Evolutionary conservation across 768 basidiomycete genomes (phyloP), one percentile per base, ranked within the genome.

Genomic region (Nevesoporus exiguus): DNA sequence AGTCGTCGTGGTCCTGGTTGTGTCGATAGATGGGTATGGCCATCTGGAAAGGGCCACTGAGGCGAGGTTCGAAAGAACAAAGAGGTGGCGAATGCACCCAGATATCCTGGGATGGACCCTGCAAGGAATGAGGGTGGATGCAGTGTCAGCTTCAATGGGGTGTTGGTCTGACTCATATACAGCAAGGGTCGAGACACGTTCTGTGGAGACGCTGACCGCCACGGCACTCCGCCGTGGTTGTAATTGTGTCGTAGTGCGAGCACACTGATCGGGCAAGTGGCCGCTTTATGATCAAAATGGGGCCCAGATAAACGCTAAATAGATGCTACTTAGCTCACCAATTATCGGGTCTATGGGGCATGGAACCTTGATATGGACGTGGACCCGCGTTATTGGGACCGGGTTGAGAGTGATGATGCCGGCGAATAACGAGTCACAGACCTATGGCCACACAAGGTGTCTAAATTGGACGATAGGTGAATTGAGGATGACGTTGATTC

Each of bases 11-110:
- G 33, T 49, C 19, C 36, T 47, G 24, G 33, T 69, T 68, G 44
- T 68, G 67, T 34, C 66, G 62, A 40, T 54, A 68, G 19, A 68
- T 25, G 21, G 66, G 66, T 22, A 68, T 67, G 41, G 53, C n/a
- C 64, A 69, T 65, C 37, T 22, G 27, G 30, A 34, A 31, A 44
- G 25, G 15, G 49, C 37, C 40, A 22, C 47, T 17, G 45, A 46
- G 50, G 45, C 19, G 44, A 11, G n/a, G 33, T 31, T 27, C n/a
- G 47, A 24, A 19, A 33, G 30, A 21, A 29, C 22, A 24, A 44
- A 31, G 36, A 47, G 21, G 27, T n/a, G 49, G 34, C 19, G 22
- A 37, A 31, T 27, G 30, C 25, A 21, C 42, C 33, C 7, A 24
- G 41, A 53, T 54, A 59, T 47, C 50, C 36, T 11, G 33, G 43